Base-by-base conservation (phyloP, 2,329 filamentous ascomycete species). In the Cladosporium sp. region DNA sequence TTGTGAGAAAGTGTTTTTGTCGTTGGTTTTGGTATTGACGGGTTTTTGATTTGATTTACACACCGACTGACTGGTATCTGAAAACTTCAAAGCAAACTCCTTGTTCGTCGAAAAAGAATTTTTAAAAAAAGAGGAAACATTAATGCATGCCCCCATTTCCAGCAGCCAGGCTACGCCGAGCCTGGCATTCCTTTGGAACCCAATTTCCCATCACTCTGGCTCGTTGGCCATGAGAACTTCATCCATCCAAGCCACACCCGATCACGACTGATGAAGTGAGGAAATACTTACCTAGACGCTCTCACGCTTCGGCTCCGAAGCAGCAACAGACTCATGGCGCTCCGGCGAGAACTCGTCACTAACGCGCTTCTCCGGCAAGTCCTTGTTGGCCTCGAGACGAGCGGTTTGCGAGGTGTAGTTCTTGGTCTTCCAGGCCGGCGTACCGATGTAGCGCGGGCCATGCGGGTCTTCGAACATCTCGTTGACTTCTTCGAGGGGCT, bases 401-500 rank as follows among this genome's bases (percentile, higher is more conserved):
- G 50, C 50, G 7, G 52, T 49, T 7, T 20, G 40, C 2, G 47
- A 55, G 38, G 56, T 58, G 30, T 52, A 55, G 45, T 54, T 55
- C 40, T 54, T 58, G 11, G 67, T 72, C 65, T 74, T 78, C 82
- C 83, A 85, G 3, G 82, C 78, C 1, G 77, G 78, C 1, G 73
- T 62, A 0, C 78, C 78, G 7, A 76, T 74, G 57, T 80, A 63
- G 33, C 56, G 59, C 38, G 64, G 59, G 18, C 66, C 65, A 12
- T 59, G 55, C 3, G 63, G 62, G 50, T 62, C 60, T 42, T 70
- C 74, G 63, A 91, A 91, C 55, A 90, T 83, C 12, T 80, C 79
- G 56, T 87, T 85, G 66, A 89, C 83, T 63, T 91, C 85, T 62
- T 91, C 86, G 1, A 91, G 78, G 0, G 84, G 85, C 68, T 82